Evolutionary conservation across 2,329 filamentous ascomycete species (phyloP).

Genomic region (Pseudophaeomoniella oleicola): DNA sequence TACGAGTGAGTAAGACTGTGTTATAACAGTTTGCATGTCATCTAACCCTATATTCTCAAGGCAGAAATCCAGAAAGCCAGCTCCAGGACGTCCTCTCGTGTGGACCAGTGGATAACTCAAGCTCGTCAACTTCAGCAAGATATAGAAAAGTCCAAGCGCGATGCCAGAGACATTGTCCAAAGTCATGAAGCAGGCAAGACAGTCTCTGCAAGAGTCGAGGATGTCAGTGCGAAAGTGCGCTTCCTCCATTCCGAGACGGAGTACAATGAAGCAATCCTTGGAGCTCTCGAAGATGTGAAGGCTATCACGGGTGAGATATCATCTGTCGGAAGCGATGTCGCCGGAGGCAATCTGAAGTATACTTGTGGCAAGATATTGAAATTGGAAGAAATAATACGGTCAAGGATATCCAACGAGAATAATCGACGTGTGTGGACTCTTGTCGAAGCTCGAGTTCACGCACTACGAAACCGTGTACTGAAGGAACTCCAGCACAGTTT

Average conservation of each 20-base stretch:
- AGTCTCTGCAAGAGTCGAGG: constrained; percentile 49
- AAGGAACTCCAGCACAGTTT: background rate
- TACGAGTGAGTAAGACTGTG: background rate
- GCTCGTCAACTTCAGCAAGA: constrained; percentile 75
- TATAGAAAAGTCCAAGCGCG: constrained; percentile 63
- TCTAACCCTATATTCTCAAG: constrained; percentile 22
- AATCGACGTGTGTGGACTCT: background rate
- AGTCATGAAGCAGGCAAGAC: constrained; percentile 57
- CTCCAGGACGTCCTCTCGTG: constrained; percentile 60
- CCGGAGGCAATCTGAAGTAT: background rate
- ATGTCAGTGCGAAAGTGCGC: constrained; percentile 38
- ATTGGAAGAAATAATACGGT: background rate
- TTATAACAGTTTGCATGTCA: too few species aligned
- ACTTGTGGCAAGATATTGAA: background rate
- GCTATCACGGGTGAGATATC: background rate
- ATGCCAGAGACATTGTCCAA: constrained; percentile 67
- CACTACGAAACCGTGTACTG: background rate
- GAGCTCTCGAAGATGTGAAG: background rate
- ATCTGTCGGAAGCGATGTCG: background rate
- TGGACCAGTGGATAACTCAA: constrained; percentile 74
- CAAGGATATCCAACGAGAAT: background rate
- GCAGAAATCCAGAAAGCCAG: constrained; percentile 63
- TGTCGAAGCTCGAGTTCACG: background rate
- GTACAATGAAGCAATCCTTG: constrained; percentile 39
- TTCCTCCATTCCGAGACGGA: constrained; percentile 44